These are phyloP conservation scores for Rauvolfia tetraphylla DNA, from an alignment of 257 asterid species.

Conservation along the genomic window DNA sequence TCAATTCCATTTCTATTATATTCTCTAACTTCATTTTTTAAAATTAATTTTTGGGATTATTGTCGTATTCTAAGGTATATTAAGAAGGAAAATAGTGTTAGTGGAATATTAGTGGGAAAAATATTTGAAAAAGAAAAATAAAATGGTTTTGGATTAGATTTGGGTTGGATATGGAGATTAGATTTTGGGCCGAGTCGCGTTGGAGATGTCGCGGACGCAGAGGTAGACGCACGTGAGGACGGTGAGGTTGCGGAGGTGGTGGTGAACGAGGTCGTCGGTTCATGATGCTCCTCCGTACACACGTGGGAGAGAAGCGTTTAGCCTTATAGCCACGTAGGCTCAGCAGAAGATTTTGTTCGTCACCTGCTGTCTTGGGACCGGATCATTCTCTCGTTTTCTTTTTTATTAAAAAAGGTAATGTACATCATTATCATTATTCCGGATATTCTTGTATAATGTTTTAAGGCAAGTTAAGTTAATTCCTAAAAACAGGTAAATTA, in stretches of 20 bases:
- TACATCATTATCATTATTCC: no score
- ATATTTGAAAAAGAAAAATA: neutral
- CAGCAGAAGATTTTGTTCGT: no score
- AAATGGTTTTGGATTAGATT: slow-evolving; percentile 4
- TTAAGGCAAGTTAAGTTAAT: no score
- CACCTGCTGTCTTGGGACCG: no score
- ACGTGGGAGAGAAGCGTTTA: slow-evolving; percentile 1
- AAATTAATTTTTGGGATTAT: neutral
- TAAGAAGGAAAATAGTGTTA: neutral
- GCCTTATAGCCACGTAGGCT: no score
- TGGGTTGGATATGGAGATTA: slow-evolving; percentile 11
- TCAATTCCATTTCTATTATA: slow-evolving; percentile 1
- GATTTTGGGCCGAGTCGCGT: slow-evolving; percentile 16
- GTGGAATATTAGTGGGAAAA: neutral
- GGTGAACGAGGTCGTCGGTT: no score
- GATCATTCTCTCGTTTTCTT: no score
- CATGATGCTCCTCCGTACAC: neutral
- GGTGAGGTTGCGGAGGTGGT: neutral
- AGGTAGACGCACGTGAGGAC: slow-evolving; percentile 13
- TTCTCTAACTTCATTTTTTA: neutral
- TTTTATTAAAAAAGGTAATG: no score
- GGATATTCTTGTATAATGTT: no score
- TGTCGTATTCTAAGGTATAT: no score
- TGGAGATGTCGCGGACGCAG: slow-evolving; percentile 8
- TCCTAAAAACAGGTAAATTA: no score